These are phyloP conservation scores for Colletotrichum euphorbiae DNA, from an alignment of 2,329 filamentous ascomycete genomes.

Conservation along the genomic window DNA sequence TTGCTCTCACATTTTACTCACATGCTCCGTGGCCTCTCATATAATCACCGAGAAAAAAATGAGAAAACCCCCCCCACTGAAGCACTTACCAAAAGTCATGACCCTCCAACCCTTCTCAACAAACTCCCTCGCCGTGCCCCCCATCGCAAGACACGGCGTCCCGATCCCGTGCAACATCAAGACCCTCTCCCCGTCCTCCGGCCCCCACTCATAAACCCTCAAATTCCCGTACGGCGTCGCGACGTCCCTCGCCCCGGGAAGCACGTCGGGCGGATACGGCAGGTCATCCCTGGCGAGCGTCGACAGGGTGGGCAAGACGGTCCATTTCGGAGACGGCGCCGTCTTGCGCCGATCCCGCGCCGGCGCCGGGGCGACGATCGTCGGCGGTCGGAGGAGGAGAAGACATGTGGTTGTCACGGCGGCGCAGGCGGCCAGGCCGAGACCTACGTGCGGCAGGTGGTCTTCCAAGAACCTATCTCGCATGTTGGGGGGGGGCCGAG, in stretches of 20 bases:
- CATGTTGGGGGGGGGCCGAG: background rate
- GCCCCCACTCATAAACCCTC: conserved; percentile 85
- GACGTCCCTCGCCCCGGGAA: conserved; percentile 78
- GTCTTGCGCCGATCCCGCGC: conserved; percentile 29
- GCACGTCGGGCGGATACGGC: conserved; percentile 76
- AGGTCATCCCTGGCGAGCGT: conserved; percentile 50
- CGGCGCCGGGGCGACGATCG: conserved; percentile 34
- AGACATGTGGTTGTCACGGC: conserved; percentile 51
- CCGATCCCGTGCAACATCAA: conserved; percentile 85
- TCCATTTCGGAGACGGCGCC: conserved; percentile 36
- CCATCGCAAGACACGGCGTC: conserved; percentile 79
- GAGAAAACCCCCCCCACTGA: no score
- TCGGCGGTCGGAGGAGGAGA: conserved; percentile 43
- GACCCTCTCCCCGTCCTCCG: conserved; percentile 75
- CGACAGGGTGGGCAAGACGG: conserved; percentile 25
- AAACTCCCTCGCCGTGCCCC: conserved; percentile 73
- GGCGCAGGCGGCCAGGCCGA: conserved; percentile 38
- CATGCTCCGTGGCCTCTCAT: background rate
- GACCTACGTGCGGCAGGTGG: conserved; percentile 24
- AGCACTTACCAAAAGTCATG: conserved; percentile 75
- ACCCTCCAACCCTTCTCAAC: conserved; percentile 77
- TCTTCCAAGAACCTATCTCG: conserved; percentile 20
- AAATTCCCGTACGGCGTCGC: conserved; percentile 76
- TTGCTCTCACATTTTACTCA: background rate
- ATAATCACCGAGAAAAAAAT: background rate